Evolutionary conservation across 805 yeast species (phyloP).

Genomic region (Candida methanosorbosa): DNA sequence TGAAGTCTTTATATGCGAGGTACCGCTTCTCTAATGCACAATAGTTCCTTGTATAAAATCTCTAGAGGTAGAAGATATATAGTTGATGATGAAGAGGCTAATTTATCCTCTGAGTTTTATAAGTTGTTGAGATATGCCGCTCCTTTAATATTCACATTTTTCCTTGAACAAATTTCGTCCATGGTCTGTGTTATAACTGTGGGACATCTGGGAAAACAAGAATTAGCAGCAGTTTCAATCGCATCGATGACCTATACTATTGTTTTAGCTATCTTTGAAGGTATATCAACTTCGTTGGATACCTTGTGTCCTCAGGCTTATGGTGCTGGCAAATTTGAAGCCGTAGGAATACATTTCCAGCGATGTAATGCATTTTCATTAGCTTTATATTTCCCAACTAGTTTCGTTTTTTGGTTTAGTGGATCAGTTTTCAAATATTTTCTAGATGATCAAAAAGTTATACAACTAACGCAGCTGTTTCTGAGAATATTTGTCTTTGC

Average conservation of each 20-base stretch:
- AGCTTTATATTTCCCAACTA: constrained; percentile 49
- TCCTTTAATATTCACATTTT: constrained; percentile 59
- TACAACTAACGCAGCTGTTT: constrained; percentile 47
- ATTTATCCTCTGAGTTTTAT: constrained; percentile 22
- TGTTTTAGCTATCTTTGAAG: constrained; percentile 65
- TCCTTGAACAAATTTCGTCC: constrained; percentile 50
- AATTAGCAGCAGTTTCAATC: constrained; percentile 68
- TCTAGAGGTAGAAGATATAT: constrained; percentile 24
- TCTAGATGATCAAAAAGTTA: constrained; percentile 36
- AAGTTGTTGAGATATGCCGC: constrained; percentile 33
- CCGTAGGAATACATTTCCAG: constrained; percentile 62
- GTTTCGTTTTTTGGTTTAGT: constrained; percentile 55
- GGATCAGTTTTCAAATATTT: constrained; percentile 34
- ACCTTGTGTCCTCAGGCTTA: constrained; percentile 75
- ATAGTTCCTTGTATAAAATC: too few relatives aligned
- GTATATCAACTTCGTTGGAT: constrained; percentile 67
- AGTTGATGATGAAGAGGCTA: too few relatives aligned
- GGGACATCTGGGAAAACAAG: constrained; percentile 63
- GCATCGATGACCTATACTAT: constrained; percentile 77
- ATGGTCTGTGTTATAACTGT: constrained; percentile 75
- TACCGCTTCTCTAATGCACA: too few relatives aligned
- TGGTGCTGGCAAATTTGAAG: constrained; percentile 53
- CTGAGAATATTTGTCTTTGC: constrained; percentile 50
- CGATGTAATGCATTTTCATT: constrained; percentile 60
- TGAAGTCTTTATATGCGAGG: too few relatives aligned